Percentiles rank a stretch among this genome's conserved stretches.
These are phyloP conservation scores for Acanthamoeba divionensis DNA, from an alignment of 208 protist genomes.

Conservation along the genomic window DNA sequence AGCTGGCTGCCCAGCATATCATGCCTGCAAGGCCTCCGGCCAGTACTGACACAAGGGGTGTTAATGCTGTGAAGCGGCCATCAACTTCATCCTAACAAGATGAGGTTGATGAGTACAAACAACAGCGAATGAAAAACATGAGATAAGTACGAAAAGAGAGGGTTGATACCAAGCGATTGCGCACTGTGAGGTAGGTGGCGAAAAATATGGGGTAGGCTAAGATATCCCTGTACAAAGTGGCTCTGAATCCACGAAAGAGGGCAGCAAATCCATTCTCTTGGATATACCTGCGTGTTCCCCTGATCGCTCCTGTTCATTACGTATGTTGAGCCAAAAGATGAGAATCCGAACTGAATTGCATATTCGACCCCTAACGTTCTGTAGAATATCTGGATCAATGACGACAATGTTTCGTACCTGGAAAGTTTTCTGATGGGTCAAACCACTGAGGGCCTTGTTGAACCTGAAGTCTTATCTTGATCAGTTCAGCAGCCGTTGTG, in stretches of 20 bases:
- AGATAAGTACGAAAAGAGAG: not conserved
- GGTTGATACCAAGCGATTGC: not conserved
- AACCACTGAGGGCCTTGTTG: not conserved
- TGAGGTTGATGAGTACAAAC: not conserved
- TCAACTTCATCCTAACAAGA: not conserved
- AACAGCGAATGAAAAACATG: not conserved
- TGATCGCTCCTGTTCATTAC: not conserved
- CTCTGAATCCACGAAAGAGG: not conserved
- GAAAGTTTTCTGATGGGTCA: not conserved
- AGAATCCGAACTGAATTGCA: not conserved
- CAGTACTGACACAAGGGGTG: not conserved
- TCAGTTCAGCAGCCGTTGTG: not conserved
- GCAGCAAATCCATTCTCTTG: not conserved
- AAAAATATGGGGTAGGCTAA: conserved; percentile 9
- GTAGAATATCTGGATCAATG: not conserved
- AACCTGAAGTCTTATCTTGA: not conserved
- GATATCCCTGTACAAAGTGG: not conserved
- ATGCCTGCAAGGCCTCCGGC: conserved; percentile 10
- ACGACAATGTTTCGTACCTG: not conserved
- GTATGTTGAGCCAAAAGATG: not conserved
- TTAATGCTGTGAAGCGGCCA: not conserved
- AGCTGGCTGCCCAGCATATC: conserved; percentile 2
- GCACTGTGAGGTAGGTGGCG: not conserved
- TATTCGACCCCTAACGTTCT: not conserved
- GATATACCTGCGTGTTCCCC: not conserved